These are phyloP conservation scores for Tolypocladium cylindrosporum DNA, from an alignment of 2,329 filamentous ascomycete species.

Conservation along the genomic window DNA sequence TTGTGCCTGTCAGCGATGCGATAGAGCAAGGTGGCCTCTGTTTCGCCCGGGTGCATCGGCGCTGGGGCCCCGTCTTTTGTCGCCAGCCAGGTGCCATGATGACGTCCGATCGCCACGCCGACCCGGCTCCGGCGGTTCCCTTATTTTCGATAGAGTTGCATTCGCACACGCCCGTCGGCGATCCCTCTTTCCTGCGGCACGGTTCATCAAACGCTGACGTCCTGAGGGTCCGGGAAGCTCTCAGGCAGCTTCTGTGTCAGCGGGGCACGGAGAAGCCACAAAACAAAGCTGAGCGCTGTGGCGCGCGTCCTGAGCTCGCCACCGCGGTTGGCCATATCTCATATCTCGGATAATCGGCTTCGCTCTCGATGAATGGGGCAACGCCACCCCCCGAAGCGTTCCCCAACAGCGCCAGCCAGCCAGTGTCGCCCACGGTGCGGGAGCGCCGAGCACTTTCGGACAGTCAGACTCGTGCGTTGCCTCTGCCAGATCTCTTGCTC, in stretches of 20 bases:
- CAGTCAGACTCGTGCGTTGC: background rate
- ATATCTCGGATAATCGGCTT: slow-evolving; percentile 2
- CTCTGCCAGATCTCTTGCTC: background rate
- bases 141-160: background rate
- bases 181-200: background rate
- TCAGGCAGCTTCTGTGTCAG: background rate
- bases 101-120: slow-evolving; percentile 9
- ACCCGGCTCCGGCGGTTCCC: slow-evolving; percentile 11
- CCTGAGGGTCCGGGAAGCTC: background rate
- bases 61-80: background rate
- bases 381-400: background rate
- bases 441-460: background rate
- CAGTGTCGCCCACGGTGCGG: background rate
- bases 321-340: background rate
- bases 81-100: slow-evolving; percentile 3
- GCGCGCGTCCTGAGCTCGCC: background rate
- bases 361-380: background rate
- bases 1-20: background rate
- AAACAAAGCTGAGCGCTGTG: background rate
- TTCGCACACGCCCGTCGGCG: background rate
- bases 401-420: background rate
- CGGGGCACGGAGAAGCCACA: background rate
- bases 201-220: background rate
- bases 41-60: slow-evolving; percentile 1
- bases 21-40: background rate